Percentiles rank a stretch among this genome's conserved stretches.
phyloP scores from a whole-genome alignment of 2,329 filamentous ascomycete species.

The Cordyceps pruinosa region DNA sequence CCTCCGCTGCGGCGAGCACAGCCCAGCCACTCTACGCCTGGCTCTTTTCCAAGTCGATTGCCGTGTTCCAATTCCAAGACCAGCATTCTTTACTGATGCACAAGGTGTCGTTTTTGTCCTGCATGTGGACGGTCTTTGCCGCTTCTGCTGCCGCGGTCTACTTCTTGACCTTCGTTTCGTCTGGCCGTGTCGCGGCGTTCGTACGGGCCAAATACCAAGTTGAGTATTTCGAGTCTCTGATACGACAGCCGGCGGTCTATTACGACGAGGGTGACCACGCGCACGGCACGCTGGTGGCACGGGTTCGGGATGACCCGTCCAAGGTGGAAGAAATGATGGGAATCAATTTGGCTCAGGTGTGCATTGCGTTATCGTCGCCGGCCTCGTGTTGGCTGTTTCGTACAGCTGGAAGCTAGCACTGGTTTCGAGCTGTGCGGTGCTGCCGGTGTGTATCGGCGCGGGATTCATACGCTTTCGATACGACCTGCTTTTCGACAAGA shows the following conservation, averaged over 20 bases:
- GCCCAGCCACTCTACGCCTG: constrained; percentile 35
- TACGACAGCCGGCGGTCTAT: constrained; percentile 52
- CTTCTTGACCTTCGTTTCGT: constrained; percentile 31
- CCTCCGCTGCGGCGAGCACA: constrained; percentile 36
- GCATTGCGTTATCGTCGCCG: constrained; percentile 55
- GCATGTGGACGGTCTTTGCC: constrained; percentile 59
- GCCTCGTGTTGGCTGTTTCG: constrained; percentile 65
- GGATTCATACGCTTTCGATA: constrained; percentile 48
- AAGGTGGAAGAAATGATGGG: constrained; percentile 57
- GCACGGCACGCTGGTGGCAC: constrained; percentile 52
- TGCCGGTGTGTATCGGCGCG: constrained; percentile 41
- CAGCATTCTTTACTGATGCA: no score
- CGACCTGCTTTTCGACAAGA: constrained; percentile 60
- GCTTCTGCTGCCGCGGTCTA: constrained; percentile 46
- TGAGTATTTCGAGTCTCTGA: constrained; percentile 53
- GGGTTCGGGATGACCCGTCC: constrained; percentile 49
- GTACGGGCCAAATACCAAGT: constrained; percentile 49
- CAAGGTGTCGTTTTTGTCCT: no score
- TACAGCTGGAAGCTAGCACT: constrained; percentile 73
- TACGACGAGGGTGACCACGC: constrained; percentile 56
- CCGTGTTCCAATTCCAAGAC: not conserved
- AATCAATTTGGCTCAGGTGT: constrained; percentile 58
- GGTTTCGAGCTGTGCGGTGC: constrained; percentile 55
- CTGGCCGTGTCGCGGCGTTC: constrained; percentile 40
- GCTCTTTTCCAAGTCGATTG: not conserved